Evolutionary conservation across 1,284 basidiomycete genomes (phyloP), one percentile per base, ranked within the genome.

Genomic region (Trametes pubescens): DNA sequence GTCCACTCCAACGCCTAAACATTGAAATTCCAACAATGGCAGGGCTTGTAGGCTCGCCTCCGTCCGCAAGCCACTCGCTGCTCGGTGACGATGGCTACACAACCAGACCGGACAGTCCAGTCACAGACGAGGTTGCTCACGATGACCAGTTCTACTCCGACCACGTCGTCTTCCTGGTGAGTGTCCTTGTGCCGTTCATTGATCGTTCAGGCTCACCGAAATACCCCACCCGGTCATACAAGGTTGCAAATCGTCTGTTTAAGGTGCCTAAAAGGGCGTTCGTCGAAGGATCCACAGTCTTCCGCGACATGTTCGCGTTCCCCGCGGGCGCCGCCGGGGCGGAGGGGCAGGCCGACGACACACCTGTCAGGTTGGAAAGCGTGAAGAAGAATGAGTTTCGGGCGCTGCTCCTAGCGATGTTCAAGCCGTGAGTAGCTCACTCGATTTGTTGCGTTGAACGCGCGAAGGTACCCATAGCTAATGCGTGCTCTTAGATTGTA

Each of bases 231-330:
- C 18, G 11, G 24, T 11, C 5, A 16, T 10, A 2, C 2, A 59
- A 78, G 76, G 74, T 76, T 21, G 73, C 73, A 32, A 66, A 69
- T 32, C 59, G 61, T 10, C 57, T 77, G 40, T 77, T 76, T 72
- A 75, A 74, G 52, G 73, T 77, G 8, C 75, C 72, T 4, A 67
- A 72, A 1, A 61, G 68, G 57, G 69, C 66, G 18, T 74, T 78
- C 61, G 65, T 71, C 38, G 62, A 64, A n/a, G 65, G 56, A 32
- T 76, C 76, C 0, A 68, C 72, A 24, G 69, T 74, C 22, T 77
- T 77, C 69, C 56, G 59, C 32, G 56, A 66, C 24, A 75, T 75
- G 68, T 74, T 76, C 65, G 54, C 63, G 11, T 61, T 75, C 1
- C 29, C 29, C 29, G 4, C 29, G 8, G 29, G 29, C 29, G 8